Base-by-base conservation (phyloP, 148 eudicot genomes). In the Cornus florida region DNA sequence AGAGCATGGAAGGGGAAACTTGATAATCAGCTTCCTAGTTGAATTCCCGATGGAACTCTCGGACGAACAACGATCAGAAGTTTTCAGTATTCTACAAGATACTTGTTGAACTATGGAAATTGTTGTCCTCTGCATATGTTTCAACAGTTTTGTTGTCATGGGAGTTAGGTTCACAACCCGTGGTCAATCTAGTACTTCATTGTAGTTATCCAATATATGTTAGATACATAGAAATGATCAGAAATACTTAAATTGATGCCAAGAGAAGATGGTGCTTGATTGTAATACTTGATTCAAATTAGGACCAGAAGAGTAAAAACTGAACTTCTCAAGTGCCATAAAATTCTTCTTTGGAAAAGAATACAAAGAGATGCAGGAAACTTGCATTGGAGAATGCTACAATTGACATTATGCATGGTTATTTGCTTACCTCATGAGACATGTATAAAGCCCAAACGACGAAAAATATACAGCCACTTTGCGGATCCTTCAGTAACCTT, bases 11-110 rank as follows among this genome's bases (percentile, higher is more conserved):
- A 73, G 91, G 79, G 94, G 91, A 9, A 80, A 91, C 74, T 78
- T 92, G 83, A 86, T 59, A 75, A 68, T 92, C 64, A 85, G 67
- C 72, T 89, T 91, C 71, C 67, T 77, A 2, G 89, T 92, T 2
- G 79, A 83, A 38, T 89, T 87, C 70, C 94, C 97, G 7, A 75
- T 53, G 6, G 67, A 67, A 14, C 73, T 89, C 69, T 82, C 78
- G 9, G 83, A 78, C 16, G 89, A 83, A 69, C 88, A 85, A 72
- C 73, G 90, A 70, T 74, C 86, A 9, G 78, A 85, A 16, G 65
- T 88, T 64, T 79, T 46, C n/a, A 74, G 79, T 33, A 84, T 91
- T 28, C 84, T 90, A 64, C 77, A 79, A 22, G 74, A 81, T 43
- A 65, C 62, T n/a, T 74, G 75, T 74, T 83, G 74, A 78, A 41